Conservation (phyloP, 495 filamentous ascomycete species). For the Penicillium herquei region DNA sequence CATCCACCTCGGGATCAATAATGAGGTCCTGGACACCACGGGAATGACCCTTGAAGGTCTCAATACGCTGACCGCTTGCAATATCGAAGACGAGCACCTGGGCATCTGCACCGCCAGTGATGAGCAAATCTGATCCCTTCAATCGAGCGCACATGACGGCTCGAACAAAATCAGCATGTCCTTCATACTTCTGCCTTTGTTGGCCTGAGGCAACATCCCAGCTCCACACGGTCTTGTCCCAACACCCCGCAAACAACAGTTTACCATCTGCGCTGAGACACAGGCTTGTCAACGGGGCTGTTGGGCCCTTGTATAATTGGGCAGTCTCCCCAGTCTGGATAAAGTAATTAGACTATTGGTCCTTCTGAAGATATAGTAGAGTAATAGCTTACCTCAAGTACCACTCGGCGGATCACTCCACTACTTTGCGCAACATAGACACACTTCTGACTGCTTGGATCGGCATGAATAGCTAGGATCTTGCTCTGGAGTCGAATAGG, state of each 20-base stretch:
- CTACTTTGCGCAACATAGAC: slow-evolving; percentile 82
- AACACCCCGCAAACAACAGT: slow-evolving; percentile 80
- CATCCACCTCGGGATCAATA: slow-evolving; percentile 58
- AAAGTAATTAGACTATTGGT: neutral
- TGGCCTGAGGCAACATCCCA: slow-evolving; percentile 63
- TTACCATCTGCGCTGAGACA: slow-evolving; percentile 60
- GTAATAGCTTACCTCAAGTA: slow-evolving; percentile 68
- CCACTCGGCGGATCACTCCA: slow-evolving; percentile 69
- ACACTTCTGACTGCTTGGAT: slow-evolving; percentile 59
- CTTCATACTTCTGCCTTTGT: slow-evolving; percentile 58
- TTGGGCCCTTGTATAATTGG: slow-evolving; percentile 65
- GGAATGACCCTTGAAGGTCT: slow-evolving; percentile 74
- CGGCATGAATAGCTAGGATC: slow-evolving; percentile 70
- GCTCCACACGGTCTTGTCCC: slow-evolving; percentile 89
- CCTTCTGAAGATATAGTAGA: neutral
- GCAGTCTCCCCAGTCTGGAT: slow-evolving; percentile 50
- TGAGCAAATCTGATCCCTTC: slow-evolving; percentile 60
- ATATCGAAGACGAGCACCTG: slow-evolving; percentile 83
- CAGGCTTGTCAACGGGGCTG: slow-evolving; percentile 75
- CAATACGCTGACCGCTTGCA: slow-evolving; percentile 61
- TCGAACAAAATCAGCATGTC: slow-evolving; percentile 91
- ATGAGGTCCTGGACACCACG: slow-evolving; percentile 73
- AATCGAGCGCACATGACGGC: slow-evolving; percentile 55
- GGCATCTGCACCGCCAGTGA: slow-evolving; percentile 85
- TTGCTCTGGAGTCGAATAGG: slow-evolving; percentile 83